phyloP scores from a whole-genome alignment of 805 yeast genomes.

The Ogataea parapolymorpha region DNA sequence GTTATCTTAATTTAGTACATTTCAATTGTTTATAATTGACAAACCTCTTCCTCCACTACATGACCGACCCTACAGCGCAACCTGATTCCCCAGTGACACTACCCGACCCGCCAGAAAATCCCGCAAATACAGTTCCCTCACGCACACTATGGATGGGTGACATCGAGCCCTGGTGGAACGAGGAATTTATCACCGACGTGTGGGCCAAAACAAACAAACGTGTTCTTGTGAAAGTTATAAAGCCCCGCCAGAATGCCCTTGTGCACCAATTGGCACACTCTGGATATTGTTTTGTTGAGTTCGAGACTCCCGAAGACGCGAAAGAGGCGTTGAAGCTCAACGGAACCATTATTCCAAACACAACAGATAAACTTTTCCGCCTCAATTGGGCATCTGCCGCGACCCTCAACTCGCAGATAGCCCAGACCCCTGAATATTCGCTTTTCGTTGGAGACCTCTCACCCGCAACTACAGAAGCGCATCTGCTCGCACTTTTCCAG shows the following conservation, averaged over 20 bases:
- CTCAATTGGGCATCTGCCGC: conserved; percentile 86
- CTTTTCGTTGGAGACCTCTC: conserved; percentile 81
- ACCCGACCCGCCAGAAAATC: conserved; percentile 53
- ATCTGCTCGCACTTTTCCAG: conserved; percentile 68
- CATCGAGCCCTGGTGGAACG: conserved; percentile 76
- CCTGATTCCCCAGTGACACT: conserved; percentile 27
- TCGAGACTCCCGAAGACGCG: conserved; percentile 65
- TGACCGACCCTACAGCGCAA: conserved; percentile 7
- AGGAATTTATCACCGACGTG: conserved; percentile 51
- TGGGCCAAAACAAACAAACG: conserved; percentile 56
- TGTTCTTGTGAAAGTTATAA: conserved; percentile 67
- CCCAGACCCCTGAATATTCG: conserved; percentile 72
- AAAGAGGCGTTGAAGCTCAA: conserved; percentile 64
- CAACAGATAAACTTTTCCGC: conserved; percentile 58
- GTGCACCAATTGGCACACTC: conserved; percentile 36
- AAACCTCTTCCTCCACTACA: not conserved
- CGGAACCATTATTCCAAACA: conserved; percentile 61
- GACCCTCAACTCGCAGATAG: conserved; percentile 65
- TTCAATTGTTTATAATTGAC: not conserved
- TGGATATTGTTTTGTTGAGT: conserved; percentile 80
- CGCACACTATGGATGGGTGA: conserved; percentile 89
- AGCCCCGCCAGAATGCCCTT: conserved; percentile 39
- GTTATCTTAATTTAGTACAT: not conserved
- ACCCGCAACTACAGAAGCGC: conserved; percentile 78
- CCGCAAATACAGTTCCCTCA: conserved; percentile 51